Conservation (phyloP, 2,329 filamentous ascomycete genomes). For the Sclerotinia sclerotiorum region DNA sequence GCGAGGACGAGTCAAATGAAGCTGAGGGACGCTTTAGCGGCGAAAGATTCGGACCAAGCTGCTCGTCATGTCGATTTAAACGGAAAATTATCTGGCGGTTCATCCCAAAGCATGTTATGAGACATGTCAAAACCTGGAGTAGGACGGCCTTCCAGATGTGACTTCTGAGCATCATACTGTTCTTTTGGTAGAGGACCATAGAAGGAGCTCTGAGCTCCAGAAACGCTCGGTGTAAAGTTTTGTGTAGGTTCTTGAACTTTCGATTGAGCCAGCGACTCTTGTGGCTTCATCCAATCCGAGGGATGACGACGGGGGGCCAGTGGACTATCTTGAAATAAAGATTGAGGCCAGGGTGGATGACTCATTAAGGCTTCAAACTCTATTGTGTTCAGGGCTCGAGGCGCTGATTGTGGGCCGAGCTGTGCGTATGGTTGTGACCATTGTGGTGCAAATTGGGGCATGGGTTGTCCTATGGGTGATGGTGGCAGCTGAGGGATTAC, state of each 20-base stretch:
- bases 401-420: neutral
- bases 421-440: neutral
- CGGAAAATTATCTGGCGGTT: too few species aligned
- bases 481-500: neutral
- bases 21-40: neutral
- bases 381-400: neutral
- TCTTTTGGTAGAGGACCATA: neutral
- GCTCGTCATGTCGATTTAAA: neutral
- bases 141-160: neutral
- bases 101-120: neutral
- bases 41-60: neutral
- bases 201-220: neutral
- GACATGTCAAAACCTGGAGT: neutral
- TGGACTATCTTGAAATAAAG: neutral
- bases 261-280: neutral
- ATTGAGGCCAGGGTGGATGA: neutral
- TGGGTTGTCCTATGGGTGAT: neutral
- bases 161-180: neutral
- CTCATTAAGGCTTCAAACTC: neutral
- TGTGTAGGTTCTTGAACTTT: neutral
- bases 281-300: neutral
- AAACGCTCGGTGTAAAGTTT: neutral
- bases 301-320: too few species aligned
- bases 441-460: neutral
- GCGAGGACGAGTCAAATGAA: neutral